phyloP scores from a whole-genome alignment of 1,284 basidiomycete genomes.

The Boletus smithii region DNA sequence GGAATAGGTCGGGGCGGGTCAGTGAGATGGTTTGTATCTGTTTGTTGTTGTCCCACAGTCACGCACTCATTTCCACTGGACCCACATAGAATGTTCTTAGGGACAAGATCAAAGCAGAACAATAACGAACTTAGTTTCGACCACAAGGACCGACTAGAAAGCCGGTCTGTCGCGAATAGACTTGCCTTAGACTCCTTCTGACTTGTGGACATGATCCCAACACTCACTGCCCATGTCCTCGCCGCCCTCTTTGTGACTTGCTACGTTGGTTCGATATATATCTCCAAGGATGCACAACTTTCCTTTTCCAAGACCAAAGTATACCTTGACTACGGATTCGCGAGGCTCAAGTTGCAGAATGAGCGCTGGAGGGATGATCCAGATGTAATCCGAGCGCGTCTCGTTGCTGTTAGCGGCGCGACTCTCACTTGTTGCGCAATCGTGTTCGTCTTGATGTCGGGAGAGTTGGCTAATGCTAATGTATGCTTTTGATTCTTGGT shows the following conservation, averaged over 20 bases:
- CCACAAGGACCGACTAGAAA: slow-evolving; percentile 21
- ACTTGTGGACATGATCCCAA: slow-evolving; percentile 26
- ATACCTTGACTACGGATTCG: slow-evolving; percentile 27
- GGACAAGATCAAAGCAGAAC: slow-evolving; percentile 14
- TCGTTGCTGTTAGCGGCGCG: slow-evolving; percentile 56
- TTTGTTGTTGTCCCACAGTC: slow-evolving; percentile 24
- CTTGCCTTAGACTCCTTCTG: slow-evolving; percentile 1
- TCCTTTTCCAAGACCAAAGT: slow-evolving; percentile 39
- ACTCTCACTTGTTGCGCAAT: slow-evolving; percentile 50
- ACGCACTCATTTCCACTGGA: slow-evolving; percentile 14
- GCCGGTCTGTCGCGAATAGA: slow-evolving; percentile 6
- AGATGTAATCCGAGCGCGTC: slow-evolving; percentile 65
- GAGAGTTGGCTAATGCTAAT: slow-evolving; percentile 24
- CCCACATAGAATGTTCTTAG: too few relatives aligned
- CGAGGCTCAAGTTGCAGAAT: slow-evolving; percentile 29
- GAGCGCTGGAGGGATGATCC: slow-evolving; percentile 71
- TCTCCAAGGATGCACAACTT: slow-evolving; percentile 54
- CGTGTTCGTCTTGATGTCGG: slow-evolving; percentile 42
- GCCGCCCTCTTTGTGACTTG: slow-evolving; percentile 46
- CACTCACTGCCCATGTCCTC: slow-evolving; percentile 43
- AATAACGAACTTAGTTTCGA: slow-evolving; percentile 16
- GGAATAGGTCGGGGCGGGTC: slow-evolving; percentile 28
- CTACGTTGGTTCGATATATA: slow-evolving; percentile 66
- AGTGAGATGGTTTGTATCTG: slow-evolving; percentile 14
- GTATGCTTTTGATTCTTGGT: slow-evolving; percentile 29